Base-by-base conservation (phyloP, 805 yeast species). In the Spathaspora passalidarum region DNA sequence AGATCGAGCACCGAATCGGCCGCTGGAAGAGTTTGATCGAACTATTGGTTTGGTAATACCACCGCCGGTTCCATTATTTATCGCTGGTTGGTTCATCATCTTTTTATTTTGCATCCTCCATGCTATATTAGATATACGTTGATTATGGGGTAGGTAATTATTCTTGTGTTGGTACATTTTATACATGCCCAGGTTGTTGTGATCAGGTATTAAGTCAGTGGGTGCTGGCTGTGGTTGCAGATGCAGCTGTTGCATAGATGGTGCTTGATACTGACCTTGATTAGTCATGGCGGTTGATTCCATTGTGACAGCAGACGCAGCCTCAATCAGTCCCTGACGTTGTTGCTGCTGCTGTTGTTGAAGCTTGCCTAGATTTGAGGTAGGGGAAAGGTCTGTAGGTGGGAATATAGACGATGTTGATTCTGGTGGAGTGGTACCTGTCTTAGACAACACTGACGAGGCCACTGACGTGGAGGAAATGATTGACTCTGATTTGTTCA, bases 51-150 rank as follows among this genome's bases (percentile, higher is more conserved):
- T 46, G 8, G 35, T 10, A n/a, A 39, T 25, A 20, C 38, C 39
- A 13, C 37, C 44, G 19, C 38, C 39, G 21, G 26, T 32, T 20
- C 18, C 8, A 35, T 35, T 19, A 43, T 5, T 20, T 36, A 14
- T 25, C 14, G 32, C 3, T 6, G 32, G 5, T n/a, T 20, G 41
- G 16, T 10, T 40, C 3, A 35, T 34, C 9, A 16, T 21, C 20
- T 71, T 71, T 35, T 56, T 57, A 53, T 68, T 72, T 41, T 72
- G 74, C 46, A 72, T 70, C 45, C 77, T 59, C 76, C 76, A 71
- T 6, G 77, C 76, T 13, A 72, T 63, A 54, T 72, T 72, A 32
- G 67, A 57, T 21, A 72, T 69, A 36, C 77, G 56, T 47, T 68
- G 60, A 49, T 65, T 68, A 52, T 72, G 72, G 7, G 77, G 77